Percentiles rank a stretch among this genome's conserved stretches.
These are phyloP conservation scores for Vigna reflexopilosa DNA, from an alignment of 306 rosid genomes.

Conservation along the genomic window DNA sequence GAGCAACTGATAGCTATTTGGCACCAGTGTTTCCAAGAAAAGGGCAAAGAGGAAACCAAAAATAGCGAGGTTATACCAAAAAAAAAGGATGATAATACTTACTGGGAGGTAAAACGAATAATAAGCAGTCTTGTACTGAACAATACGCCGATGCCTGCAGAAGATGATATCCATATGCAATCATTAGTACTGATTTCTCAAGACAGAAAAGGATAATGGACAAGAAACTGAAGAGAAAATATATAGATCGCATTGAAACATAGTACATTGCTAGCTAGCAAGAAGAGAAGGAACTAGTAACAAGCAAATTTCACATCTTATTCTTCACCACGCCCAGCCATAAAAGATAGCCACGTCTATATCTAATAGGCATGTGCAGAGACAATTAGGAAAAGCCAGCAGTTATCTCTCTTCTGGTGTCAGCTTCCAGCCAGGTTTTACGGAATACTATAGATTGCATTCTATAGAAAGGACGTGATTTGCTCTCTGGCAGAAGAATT, in stretches of 20 bases:
- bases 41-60: slow-evolving; percentile 37
- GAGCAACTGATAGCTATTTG: not conserved
- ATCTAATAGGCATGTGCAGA: not conserved
- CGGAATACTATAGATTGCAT: not conserved
- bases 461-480: not conserved
- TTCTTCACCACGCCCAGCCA: not conserved
- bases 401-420: slow-evolving; percentile 15
- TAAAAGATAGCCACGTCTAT: not conserved
- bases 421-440: not conserved
- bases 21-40: slow-evolving; percentile 21
- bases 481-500: slow-evolving; percentile 8
- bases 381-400: not conserved
- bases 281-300: slow-evolving; percentile 20
- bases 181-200: slow-evolving; percentile 15
- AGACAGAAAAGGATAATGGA: slow-evolving; percentile 19
- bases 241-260: slow-evolving; percentile 25
- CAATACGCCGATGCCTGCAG: slow-evolving; percentile 91
- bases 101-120: slow-evolving; percentile 97
- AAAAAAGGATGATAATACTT: slow-evolving; percentile 46
- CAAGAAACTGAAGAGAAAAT: slow-evolving; percentile 5
- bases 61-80: not conserved
- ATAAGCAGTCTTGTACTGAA: slow-evolving; percentile 92
- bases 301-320: slow-evolving; percentile 28
- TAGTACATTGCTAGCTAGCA: slow-evolving; percentile 19
- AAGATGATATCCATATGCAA: slow-evolving; percentile 25